Base-by-base conservation (phyloP, 2,329 filamentous ascomycete genomes). In the Fusarium aywerte region DNA sequence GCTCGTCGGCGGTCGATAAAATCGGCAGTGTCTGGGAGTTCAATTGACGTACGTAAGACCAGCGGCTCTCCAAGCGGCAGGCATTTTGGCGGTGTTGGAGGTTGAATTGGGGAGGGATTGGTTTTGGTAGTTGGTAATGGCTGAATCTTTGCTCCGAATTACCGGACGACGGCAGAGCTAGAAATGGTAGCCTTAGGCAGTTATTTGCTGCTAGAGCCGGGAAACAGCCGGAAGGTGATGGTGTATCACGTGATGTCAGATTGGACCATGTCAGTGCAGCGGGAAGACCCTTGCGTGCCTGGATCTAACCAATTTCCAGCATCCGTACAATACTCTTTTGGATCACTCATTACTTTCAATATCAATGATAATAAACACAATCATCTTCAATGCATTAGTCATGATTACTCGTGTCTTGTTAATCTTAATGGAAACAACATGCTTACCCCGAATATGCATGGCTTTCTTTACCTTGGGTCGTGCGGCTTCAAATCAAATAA, bases 31-130 rank as follows among this genome's bases (percentile, higher is more conserved):
- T 31, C 42, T 50, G 32, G 47, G 61, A 62, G 50, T 36, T 74
- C 70, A 76, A 77, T 79, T 74, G 73, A 87, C 92, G 82, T 91
- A 97, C 94, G 90, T 96, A 80, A 98, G 87, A 83, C 96, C 96
- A 81, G 96, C 92, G 79, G 94, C 89, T 92, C 97, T 98, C 96
- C 95, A 99, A 80, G 94, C 92, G 86, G 94, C 95, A 84, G 91
- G 87, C 96, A 98, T 99, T 85, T 88, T 92, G 88, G 80, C 80
- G 80, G 78, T 77, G 70, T 80, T 79, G 73, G 70, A 74, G 71
- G 69, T 52, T 74, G 73, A 72, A 74, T 73, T 62, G 67, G 63
- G 58, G 18, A 54, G 62, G 59, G 60, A 65, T 62, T 66, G 65
- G 66, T 64, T 73, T 73, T 76, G 69, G 62, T 79, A 72, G 52